phyloP scores from a whole-genome alignment of 2,329 filamentous ascomycete genomes.

The Rutstroemia sydowiana region DNA sequence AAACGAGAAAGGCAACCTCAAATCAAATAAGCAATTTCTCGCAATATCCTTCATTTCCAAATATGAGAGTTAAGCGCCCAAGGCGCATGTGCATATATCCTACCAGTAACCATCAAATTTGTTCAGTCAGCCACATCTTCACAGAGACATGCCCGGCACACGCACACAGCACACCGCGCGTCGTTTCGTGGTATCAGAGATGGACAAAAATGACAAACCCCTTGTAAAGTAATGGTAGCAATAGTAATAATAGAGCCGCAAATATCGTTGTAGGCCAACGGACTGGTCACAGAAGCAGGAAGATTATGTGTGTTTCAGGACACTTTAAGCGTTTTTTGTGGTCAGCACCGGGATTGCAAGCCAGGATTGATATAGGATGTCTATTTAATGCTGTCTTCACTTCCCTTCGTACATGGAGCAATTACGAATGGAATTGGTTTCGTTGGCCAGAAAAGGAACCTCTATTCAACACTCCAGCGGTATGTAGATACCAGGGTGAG shows the following conservation, averaged over 20 bases:
- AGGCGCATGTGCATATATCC: not conserved
- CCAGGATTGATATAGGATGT: not conserved
- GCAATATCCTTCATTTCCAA: not conserved
- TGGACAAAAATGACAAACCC: not conserved
- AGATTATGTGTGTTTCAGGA: not conserved
- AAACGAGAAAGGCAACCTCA: not conserved
- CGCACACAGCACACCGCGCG: not conserved
- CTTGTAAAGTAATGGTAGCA: not conserved
- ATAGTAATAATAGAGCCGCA: not conserved
- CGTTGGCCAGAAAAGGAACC: not conserved
- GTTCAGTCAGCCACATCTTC: constrained; percentile 6
- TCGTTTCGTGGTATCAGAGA: not conserved
- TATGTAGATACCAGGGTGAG: not conserved
- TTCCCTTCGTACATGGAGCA: not conserved
- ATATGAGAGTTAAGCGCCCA: not conserved
- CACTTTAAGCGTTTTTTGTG: not conserved
- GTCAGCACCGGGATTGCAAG: constrained; percentile 5
- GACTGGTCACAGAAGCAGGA: not conserved
- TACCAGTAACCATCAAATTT: not conserved
- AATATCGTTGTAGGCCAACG: not conserved
- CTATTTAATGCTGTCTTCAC: constrained; percentile 7
- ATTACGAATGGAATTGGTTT: not conserved
- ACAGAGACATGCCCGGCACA: not conserved
- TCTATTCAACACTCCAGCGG: not conserved
- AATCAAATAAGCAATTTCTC: constrained; percentile 8